Evolutionary conservation across 2,329 filamentous ascomycete species (phyloP), one percentile per base, ranked within the genome.

Genomic region (Elsinoe batatas): DNA sequence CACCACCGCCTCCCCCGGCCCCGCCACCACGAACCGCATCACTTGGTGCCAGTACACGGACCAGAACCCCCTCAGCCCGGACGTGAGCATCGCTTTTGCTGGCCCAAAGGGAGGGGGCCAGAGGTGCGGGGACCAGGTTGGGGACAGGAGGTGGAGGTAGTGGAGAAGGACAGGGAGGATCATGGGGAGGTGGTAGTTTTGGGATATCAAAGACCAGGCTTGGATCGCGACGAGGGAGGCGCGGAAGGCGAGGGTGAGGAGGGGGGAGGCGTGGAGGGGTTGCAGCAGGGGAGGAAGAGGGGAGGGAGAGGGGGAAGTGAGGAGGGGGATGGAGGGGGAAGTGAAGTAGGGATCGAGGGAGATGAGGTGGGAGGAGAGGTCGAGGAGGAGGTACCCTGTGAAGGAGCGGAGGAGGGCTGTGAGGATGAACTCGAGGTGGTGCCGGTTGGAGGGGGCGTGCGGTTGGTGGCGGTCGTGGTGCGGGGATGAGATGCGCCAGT

Each of bases 21-120:
- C 61, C 3, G 62, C 59, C 1, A 61, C 61, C 6, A 59, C 55
- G 47, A 59, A 58, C 8, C 66, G 60, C 63, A 67, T 64, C 22
- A 61, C 64, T 58, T 67, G 66, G 56, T 68, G 66, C 66, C 66
- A 68, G 54, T 63, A 67, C 13, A 18, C 30, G 6, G 64, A 62
- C 66, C 66, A 68, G 30, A 67, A 62, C 8, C 64, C 65, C 4
- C 63, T 51, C 0, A 68, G 53, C 13, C 65, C 65, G 26, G 58
- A 43, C 5, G 57, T 43, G 13, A 64, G 56, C 22, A 64, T 58
- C 6, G 56, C 40, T 2, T 53, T 40, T 8, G 60, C 54, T 1
- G 64, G 58, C n/a, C 66, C 66, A 40, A 66, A 68, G 54, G 63
- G 61, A 3, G 61, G 57, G 3, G 64, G 62, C 63, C 62, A 65